A percentile compares a stretch with the other conserved stretches of the same genome.
phyloP scores from a whole-genome alignment of 2,329 filamentous ascomycete species.

The Dactylellina drechsleri region DNA sequence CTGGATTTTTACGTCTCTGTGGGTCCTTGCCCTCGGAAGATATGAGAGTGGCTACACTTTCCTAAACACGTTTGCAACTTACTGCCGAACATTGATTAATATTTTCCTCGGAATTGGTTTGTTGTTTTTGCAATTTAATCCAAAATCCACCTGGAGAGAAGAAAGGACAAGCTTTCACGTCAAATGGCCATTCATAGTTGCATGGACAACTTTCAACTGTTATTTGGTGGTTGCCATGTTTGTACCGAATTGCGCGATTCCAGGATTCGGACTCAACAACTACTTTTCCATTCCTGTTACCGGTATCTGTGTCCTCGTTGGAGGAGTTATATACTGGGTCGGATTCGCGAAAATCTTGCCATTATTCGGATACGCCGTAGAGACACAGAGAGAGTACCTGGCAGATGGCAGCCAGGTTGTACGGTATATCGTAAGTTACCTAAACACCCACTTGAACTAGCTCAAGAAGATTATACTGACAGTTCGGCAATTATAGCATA shows the following conservation, averaged over 20 bases:
- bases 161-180: conserved; percentile 65
- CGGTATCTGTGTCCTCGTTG: conserved; percentile 66
- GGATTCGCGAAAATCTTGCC: conserved; percentile 68
- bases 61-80: conserved; percentile 65
- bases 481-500: conserved; percentile 24
- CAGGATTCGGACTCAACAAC: conserved; percentile 61
- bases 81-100: conserved; percentile 68
- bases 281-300: conserved; percentile 69
- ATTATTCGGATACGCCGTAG: conserved; percentile 61
- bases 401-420: conserved; percentile 52
- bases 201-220: conserved; percentile 67
- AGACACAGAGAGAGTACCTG: conserved; percentile 51
- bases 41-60: conserved; percentile 74
- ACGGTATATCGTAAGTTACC: conserved; percentile 44
- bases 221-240: conserved; percentile 69
- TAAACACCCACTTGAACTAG: not conserved
- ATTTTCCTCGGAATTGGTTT: conserved; percentile 66
- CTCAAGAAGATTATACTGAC: not conserved
- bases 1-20: conserved; percentile 73
- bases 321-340: conserved; percentile 68
- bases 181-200: conserved; percentile 64
- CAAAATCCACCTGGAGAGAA: conserved; percentile 65
- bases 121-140: conserved; percentile 63
- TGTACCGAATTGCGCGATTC: conserved; percentile 65
- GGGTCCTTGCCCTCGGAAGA: conserved; percentile 73